These are phyloP conservation scores for Astragalus glycyphyllos DNA, from an alignment of 306 rosid genomes.

Conservation along the genomic window DNA sequence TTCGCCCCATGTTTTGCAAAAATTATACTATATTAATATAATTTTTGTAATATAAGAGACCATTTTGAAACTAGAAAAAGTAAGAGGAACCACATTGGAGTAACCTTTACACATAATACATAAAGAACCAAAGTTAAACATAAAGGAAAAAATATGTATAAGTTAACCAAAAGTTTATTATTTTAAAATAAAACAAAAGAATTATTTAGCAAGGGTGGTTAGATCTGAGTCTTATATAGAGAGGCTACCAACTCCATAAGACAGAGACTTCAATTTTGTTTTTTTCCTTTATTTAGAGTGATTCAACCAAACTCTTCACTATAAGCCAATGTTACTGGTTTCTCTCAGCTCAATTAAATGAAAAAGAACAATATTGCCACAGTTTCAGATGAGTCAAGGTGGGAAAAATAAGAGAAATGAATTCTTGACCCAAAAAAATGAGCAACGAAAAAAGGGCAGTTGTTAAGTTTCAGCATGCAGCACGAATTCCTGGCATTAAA, in stretches of 20 bases:
- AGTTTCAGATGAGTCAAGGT: slow-evolving; percentile 26
- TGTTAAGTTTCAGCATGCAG: background rate
- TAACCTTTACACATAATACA: no score
- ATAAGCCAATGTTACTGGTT: slow-evolving; percentile 19
- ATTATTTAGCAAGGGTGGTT: slow-evolving; percentile 32
- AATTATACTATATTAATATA: no score
- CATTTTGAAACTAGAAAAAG: no score
- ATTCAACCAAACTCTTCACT: slow-evolving; percentile 21
- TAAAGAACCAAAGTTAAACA: no score
- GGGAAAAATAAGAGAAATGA: slow-evolving; percentile 23
- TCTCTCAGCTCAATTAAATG: slow-evolving; percentile 21
- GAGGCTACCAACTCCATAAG: slow-evolving; percentile 26
- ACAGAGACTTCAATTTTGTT: background rate
- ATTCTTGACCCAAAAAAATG: slow-evolving; percentile 17
- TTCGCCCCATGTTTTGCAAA: no score
- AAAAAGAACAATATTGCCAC: slow-evolving; percentile 5
- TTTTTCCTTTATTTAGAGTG: background rate
- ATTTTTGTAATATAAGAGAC: no score
- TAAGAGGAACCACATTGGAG: no score
- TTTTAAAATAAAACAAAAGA: background rate
- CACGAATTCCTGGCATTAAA: no score
- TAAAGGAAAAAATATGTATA: no score
- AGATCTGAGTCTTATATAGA: slow-evolving; percentile 10
- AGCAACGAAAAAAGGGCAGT: background rate
- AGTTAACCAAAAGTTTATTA: background rate